These are phyloP conservation scores for Yamadazyma trypodendri DNA, from an alignment of 1,139 yeast genomes.

Conservation along the genomic window DNA sequence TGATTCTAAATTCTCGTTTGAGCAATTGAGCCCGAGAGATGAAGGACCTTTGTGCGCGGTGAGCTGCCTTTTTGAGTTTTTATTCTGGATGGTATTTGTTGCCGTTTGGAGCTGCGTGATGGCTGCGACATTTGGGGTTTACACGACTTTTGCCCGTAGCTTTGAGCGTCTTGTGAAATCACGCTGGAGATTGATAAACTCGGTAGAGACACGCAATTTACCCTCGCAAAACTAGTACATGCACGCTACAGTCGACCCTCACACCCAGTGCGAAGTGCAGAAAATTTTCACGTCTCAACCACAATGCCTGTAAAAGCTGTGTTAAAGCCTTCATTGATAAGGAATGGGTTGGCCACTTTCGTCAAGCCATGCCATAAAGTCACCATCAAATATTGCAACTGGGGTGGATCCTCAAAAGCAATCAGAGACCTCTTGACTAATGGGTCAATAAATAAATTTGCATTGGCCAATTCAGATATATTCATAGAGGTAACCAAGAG, in stretches of 20 bases:
- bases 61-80: constrained; percentile 1
- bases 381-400: constrained; percentile 78
- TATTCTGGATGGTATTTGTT: not conserved
- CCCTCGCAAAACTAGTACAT: no score
- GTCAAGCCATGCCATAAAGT: constrained; percentile 73
- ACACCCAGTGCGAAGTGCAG: not conserved
- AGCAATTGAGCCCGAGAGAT: constrained; percentile 3
- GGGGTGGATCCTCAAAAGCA: constrained; percentile 94
- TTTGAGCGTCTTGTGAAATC: not conserved
- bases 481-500: constrained; percentile 69
- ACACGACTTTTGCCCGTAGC: not conserved
- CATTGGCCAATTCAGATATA: constrained; percentile 59
- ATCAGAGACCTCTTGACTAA: constrained; percentile 65
- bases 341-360: constrained; percentile 83
- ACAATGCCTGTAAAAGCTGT: constrained; percentile 52
- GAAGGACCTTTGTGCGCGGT: not conserved
- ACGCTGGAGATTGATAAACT: no score
- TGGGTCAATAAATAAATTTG: constrained; percentile 56
- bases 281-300: not conserved
- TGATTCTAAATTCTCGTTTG: constrained; percentile 4
- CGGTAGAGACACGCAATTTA: no score
- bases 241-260: no score
- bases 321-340: constrained; percentile 53
- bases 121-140: no score
- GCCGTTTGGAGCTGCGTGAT: not conserved